These are phyloP conservation scores for Marasmius fiardii DNA, from an alignment of 1,284 basidiomycete species.

Conservation along the genomic window DNA sequence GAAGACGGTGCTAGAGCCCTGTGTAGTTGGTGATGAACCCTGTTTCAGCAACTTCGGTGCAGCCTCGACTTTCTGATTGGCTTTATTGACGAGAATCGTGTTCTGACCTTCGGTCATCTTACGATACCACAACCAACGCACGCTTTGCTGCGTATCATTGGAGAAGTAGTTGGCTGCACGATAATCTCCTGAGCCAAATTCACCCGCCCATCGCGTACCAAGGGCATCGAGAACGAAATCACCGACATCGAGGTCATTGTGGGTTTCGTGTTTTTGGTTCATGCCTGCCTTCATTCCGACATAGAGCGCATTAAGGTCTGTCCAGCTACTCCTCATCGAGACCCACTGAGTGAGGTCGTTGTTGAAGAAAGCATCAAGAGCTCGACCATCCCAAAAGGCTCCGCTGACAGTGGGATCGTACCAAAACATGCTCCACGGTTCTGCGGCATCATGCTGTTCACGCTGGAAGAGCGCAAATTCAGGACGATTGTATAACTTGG, in stretches of 20 bases:
- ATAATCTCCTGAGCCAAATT: conserved; percentile 90
- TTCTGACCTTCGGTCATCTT: conserved; percentile 98
- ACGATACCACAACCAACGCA: conserved; percentile 91
- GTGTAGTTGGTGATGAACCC: conserved; percentile 61
- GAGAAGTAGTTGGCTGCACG: conserved; percentile 69
- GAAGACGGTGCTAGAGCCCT: conserved; percentile 79
- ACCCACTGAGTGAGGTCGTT: conserved; percentile 77
- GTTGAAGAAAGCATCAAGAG: conserved; percentile 83
- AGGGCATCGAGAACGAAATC: conserved; percentile 96
- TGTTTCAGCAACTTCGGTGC: conserved; percentile 56
- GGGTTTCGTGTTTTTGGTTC: conserved; percentile 80
- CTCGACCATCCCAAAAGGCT: conserved; percentile 87
- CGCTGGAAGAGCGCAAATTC: conserved; percentile 88
- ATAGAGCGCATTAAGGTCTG: conserved; percentile 79
- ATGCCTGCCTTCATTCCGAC: conserved; percentile 88
- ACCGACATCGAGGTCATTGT: conserved; percentile 91
- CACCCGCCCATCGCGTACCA: conserved; percentile 94
- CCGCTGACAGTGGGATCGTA: conserved; percentile 83
- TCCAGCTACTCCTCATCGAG: conserved; percentile 92
- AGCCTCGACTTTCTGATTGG: conserved; percentile 81
- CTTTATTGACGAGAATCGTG: conserved; percentile 76
- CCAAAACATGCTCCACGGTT: conserved; percentile 98
- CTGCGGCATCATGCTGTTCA: conserved; percentile 84
- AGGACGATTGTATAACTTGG: conserved; percentile 63
- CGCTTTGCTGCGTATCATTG: conserved; percentile 60